A percentile compares a stretch with the other conserved stretches of the same genome.
Conservation (phyloP, 345 rosid species). For the Bruguiera parviflora region DNA sequence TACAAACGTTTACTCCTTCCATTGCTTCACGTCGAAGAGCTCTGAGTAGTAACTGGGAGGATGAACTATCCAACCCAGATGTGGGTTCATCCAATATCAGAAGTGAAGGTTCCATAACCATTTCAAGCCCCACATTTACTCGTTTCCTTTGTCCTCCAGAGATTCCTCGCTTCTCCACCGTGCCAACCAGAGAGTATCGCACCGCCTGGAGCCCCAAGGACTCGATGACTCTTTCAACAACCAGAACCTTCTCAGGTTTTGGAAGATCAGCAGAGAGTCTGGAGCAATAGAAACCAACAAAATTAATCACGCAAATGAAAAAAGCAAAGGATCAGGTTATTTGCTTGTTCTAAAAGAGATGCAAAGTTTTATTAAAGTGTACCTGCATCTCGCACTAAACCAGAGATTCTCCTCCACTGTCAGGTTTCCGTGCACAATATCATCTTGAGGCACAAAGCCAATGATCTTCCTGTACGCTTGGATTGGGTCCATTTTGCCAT, state of each 20-base stretch:
- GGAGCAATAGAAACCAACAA: conserved; percentile 1
- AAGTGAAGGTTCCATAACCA: conserved; percentile 99
- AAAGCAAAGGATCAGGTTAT: neutral
- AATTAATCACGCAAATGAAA: neutral
- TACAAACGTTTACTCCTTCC: conserved; percentile 93
- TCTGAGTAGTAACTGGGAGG: conserved; percentile 87
- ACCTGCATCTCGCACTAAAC: conserved; percentile 99
- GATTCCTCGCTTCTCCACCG: conserved; percentile 94
- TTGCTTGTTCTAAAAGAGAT: neutral
- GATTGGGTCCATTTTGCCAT: conserved; percentile 78
- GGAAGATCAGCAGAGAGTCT: conserved; percentile 77
- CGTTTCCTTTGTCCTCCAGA: conserved; percentile 99
- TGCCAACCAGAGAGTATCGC: conserved; percentile 89
- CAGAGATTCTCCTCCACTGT: conserved; percentile 95
- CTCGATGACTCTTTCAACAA: conserved; percentile 92
- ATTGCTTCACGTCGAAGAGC: conserved; percentile 98
- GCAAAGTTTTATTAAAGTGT: conserved; percentile 10
- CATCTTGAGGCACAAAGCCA: conserved; percentile 97
- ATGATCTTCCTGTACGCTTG: conserved; percentile 84
- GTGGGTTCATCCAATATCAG: conserved; percentile 97
- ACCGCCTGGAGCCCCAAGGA: conserved; percentile 78
- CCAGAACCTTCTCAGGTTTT: conserved; percentile 78
- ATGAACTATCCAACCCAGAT: conserved; percentile 96
- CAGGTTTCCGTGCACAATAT: conserved; percentile 97
- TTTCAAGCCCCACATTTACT: conserved; percentile 97